Evolutionary conservation across 768 basidiomycete genomes (phyloP).

Genomic region (Agaricus blazei): DNA sequence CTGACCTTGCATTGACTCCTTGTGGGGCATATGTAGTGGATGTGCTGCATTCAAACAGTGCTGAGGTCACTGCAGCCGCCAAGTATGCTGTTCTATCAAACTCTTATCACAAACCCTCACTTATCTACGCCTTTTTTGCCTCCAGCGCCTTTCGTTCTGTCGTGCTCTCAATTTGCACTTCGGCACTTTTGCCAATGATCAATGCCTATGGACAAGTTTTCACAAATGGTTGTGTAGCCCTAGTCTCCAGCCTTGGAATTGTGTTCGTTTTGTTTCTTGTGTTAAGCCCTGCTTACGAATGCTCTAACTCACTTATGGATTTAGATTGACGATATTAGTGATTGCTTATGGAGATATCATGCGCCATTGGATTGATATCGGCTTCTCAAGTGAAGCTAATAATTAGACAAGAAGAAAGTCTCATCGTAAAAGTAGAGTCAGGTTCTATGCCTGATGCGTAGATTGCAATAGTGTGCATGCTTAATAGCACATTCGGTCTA

Average conservation of each 20-base stretch:
- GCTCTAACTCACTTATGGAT: not conserved
- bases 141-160: slow-evolving; percentile 5
- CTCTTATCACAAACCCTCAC: not conserved
- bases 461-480: no score
- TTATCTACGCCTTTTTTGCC: not conserved
- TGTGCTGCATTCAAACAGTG: slow-evolving; percentile 53
- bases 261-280: not conserved
- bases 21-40: slow-evolving; percentile 56
- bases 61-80: slow-evolving; percentile 56
- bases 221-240: slow-evolving; percentile 4
- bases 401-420: not conserved
- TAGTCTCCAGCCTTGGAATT: not conserved
- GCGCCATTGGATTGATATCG: no score
- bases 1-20: slow-evolving; percentile 56
- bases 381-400: not conserved
- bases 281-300: not conserved
- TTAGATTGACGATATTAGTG: no score
- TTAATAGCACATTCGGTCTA: no score
- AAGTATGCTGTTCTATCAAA: slow-evolving; percentile 29
- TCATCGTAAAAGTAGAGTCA: no score
- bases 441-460: no score
- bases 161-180: not conserved
- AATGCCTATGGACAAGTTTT: slow-evolving; percentile 8
- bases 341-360: no score
- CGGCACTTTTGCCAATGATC: slow-evolving; percentile 9